phyloP scores from a whole-genome alignment of 2,329 filamentous ascomycete species.

The Thyridium curvatum region DNA sequence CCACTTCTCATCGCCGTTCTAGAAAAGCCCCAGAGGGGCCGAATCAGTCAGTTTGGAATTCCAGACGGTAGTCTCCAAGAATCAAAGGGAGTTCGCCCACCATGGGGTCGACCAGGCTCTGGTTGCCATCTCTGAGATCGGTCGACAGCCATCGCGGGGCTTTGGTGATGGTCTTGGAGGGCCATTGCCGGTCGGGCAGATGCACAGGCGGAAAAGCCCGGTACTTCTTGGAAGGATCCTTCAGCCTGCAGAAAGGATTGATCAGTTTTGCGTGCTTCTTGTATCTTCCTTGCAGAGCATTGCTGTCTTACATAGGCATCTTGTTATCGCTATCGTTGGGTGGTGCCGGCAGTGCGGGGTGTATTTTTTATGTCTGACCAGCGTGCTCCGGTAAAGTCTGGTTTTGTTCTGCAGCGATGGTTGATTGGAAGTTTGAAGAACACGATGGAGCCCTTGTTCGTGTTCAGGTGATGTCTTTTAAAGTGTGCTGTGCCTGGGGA shows the following conservation, averaged over 20 bases:
- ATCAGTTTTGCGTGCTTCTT: conserved; percentile 1
- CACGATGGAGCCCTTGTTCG: no score
- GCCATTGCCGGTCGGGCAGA: conserved; percentile 74
- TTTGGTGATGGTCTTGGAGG: conserved; percentile 73
- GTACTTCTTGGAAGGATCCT: conserved; percentile 74
- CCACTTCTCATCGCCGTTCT: conserved; percentile 95
- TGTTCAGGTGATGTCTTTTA: no score
- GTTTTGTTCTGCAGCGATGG: no score
- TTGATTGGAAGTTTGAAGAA: no score
- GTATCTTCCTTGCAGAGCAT: conserved; percentile 5
- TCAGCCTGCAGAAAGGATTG: conserved; percentile 45
- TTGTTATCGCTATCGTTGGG: neutral
- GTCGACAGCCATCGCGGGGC: conserved; percentile 87
- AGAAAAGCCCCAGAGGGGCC: conserved; percentile 2
- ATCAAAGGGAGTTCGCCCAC: conserved; percentile 38
- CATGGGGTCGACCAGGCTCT: conserved; percentile 91
- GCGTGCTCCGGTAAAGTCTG: no score
- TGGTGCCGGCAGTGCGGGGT: no score
- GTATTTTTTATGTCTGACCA: no score
- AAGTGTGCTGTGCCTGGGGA: no score
- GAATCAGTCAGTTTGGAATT: conserved; percentile 1
- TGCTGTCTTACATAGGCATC: conserved; percentile 5
- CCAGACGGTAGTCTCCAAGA: conserved; percentile 1
- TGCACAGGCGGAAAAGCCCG: conserved; percentile 60
- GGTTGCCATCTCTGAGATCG: conserved; percentile 87